phyloP scores from a whole-genome alignment of 257 asterid species.

The Solanum boliviense region DNA sequence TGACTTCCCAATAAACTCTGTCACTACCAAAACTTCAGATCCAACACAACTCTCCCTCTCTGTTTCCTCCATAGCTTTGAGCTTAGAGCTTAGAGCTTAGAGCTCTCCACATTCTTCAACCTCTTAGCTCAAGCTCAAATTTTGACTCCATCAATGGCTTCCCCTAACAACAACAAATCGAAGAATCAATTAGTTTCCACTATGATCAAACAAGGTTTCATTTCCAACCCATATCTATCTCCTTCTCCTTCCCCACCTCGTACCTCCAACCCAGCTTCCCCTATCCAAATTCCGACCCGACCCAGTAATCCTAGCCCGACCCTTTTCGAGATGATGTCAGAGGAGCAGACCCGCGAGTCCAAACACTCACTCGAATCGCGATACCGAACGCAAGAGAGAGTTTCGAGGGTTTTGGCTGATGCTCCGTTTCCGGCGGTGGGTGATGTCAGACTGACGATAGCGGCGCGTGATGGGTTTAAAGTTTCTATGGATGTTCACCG shows the following conservation, averaged over 20 bases:
- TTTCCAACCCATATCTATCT: slow-evolving; percentile 59
- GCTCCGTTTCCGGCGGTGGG: slow-evolving; percentile 33
- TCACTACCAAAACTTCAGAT: slow-evolving; percentile 18
- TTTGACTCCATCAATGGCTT: slow-evolving; percentile 32
- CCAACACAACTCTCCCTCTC: slow-evolving; percentile 6
- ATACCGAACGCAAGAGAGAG: slow-evolving; percentile 36
- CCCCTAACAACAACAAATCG: slow-evolving; percentile 3
- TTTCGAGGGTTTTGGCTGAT: slow-evolving; percentile 33
- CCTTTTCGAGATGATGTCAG: slow-evolving; percentile 70
- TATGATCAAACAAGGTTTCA: slow-evolving; percentile 86
- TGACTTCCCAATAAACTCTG: background rate
- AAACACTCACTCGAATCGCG: slow-evolving; percentile 31
- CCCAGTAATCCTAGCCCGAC: slow-evolving; percentile 35
- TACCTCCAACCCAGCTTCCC: slow-evolving; percentile 20
- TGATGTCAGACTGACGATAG: slow-evolving; percentile 77
- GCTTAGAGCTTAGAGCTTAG: background rate
- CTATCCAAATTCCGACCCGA: slow-evolving; percentile 44
- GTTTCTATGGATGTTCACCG: slow-evolving; percentile 74
- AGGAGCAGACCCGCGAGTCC: slow-evolving; percentile 54
- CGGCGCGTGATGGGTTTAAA: slow-evolving; percentile 31
- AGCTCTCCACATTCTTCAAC: background rate
- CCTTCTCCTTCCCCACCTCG: slow-evolving; percentile 16
- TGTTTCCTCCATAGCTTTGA: slow-evolving; percentile 3
- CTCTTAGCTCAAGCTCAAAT: background rate
- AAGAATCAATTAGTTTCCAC: slow-evolving; percentile 51